These are phyloP conservation scores for Diaporthe velutina DNA, from an alignment of 2,329 filamentous ascomycete species.

Conservation along the genomic window DNA sequence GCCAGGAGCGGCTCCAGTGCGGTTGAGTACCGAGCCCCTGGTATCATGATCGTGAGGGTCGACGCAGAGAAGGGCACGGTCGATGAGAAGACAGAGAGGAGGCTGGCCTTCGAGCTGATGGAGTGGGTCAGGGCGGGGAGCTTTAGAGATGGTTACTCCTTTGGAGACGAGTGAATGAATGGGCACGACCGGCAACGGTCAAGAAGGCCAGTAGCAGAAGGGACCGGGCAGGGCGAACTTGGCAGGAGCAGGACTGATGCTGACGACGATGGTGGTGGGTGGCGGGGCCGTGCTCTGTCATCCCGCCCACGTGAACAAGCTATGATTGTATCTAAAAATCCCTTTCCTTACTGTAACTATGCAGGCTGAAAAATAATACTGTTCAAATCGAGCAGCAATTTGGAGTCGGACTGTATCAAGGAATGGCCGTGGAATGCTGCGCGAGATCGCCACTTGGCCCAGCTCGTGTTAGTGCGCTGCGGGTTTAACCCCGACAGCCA, in stretches of 20 bases:
- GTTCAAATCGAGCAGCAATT: not conserved
- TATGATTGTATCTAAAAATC: not conserved
- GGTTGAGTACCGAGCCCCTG: conserved; percentile 70
- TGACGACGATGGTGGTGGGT: conserved; percentile 7
- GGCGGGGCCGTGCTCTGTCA: not conserved
- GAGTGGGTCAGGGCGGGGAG: conserved; percentile 76
- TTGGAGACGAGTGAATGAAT: not conserved
- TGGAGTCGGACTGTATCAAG: not conserved
- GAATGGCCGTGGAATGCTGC: not conserved
- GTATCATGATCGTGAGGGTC: conserved; percentile 68
- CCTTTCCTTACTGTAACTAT: conserved; percentile 11
- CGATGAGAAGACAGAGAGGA: conserved; percentile 78
- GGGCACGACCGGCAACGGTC: not conserved
- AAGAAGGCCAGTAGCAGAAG: no score
- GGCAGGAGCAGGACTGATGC: not conserved
- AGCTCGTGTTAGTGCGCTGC: conserved; percentile 12
- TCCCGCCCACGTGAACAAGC: conserved; percentile 18
- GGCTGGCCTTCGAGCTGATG: conserved; percentile 87
- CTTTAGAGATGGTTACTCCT: conserved; percentile 51
- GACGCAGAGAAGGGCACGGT: conserved; percentile 55
- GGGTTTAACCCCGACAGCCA: no score
- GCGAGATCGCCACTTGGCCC: not conserved
- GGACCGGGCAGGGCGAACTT: not conserved
- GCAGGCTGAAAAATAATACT: not conserved
- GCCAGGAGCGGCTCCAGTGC: conserved; percentile 50